Evolutionary conservation across 2,329 filamentous ascomycete species (phyloP), one percentile per base, ranked within the genome.

Genomic region (Talaromyces sp.): DNA sequence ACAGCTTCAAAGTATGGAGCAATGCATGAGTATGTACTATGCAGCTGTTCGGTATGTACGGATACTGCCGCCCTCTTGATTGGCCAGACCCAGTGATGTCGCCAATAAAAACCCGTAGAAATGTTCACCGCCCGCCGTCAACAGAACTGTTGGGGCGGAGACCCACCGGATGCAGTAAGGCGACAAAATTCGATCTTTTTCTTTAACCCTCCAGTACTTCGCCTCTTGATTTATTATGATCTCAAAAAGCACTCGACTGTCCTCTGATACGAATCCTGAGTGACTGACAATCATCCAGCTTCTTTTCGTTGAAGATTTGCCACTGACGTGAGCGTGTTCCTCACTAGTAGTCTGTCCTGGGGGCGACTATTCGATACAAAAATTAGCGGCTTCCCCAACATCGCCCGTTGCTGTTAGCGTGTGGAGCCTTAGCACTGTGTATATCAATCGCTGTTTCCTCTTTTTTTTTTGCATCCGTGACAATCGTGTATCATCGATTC

Each of bases 91-190:
- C 17, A 2, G 35, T 17, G n/a, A n/a, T 38, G 35, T 17, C 35
- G 48, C 48, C 48, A 52, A 52, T 52, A 2, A 52, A 2, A 1
- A 2, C 2, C 11, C 1, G 11, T 24, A 24, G 8, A 57, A 21
- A 9, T 3, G 2, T 27, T 57, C 14, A 57, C 56, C 56, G 56
- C 56, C 56, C 27, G 48, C 48, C 27, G 14, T 11, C 24, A 27
- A 4, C 12, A n/a, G 51, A 58, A 58, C 31, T 51, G 56, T 58
- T 58, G 56, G 56, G 56, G 56, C 38, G 56, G 43, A 7, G 56
- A 51, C 56, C 56, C 56, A 58, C 48, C 56, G 56, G 32, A 51
- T 38, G 31, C 56, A 52, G 51, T 24, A 58, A 51, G 43, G 43
- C 43, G 43, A 46, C 19, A 46, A 46, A 46, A 24, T 6, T 24